Conservation (phyloP, 108 stramenopile genomes). For the Asterionellopsis glacialis region DNA sequence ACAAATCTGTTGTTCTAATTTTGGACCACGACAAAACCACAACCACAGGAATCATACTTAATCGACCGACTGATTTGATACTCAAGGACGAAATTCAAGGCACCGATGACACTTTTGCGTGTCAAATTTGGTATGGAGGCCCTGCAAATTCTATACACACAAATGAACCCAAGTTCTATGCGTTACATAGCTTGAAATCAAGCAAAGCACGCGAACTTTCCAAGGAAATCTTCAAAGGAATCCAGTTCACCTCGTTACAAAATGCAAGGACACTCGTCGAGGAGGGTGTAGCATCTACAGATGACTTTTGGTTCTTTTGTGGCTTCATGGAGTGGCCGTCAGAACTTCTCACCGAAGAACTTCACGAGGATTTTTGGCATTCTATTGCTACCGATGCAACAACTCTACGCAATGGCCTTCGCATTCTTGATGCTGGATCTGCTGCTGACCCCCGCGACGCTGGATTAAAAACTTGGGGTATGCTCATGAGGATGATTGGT, state of each 20-base stretch:
- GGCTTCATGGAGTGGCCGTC: constrained; percentile 66
- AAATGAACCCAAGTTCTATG: constrained; percentile 58
- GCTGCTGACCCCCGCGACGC: constrained; percentile 50
- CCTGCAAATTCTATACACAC: constrained; percentile 57
- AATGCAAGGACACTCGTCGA: constrained; percentile 70
- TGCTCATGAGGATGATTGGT: constrained; percentile 62
- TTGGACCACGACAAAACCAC: constrained; percentile 42
- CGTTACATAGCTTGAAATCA: constrained; percentile 59
- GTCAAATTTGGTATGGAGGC: constrained; percentile 73
- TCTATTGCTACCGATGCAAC: constrained; percentile 78
- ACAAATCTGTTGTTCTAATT: constrained; percentile 63
- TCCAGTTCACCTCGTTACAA: constrained; percentile 79
- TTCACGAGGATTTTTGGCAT: constrained; percentile 76
- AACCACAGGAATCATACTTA: constrained; percentile 70
- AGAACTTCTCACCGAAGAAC: constrained; percentile 59
- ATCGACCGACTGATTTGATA: constrained; percentile 68
- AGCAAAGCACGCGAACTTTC: constrained; percentile 43
- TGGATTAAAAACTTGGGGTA: constrained; percentile 63
- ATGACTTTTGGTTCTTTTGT: constrained; percentile 65
- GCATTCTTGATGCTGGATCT: constrained; percentile 24
- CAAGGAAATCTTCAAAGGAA: constrained; percentile 67
- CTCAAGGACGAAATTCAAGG: constrained; percentile 32
- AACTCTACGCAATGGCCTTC: constrained; percentile 56
- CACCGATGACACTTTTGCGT: constrained; percentile 32
- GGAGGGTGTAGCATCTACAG: constrained; percentile 29